Conservation (phyloP, 306 rosid genomes). For the Sophora flavescens region DNA sequence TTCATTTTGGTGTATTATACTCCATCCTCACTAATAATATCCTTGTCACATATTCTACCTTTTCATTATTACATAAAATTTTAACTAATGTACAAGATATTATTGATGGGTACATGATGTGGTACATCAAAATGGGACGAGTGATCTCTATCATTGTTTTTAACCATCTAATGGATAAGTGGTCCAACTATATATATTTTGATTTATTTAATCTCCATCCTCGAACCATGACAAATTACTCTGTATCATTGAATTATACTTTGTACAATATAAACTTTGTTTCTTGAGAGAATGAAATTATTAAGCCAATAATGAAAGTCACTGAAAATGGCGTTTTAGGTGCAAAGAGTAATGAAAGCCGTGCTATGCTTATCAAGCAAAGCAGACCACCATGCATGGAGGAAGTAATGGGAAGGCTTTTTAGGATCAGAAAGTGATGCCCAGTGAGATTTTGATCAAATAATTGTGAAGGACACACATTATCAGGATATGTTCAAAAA, state of each 20-base stretch:
- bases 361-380: constrained; percentile 9
- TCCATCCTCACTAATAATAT: no score
- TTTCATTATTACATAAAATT: no score
- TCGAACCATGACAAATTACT: no score
- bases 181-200: no score
- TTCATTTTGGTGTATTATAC: no score
- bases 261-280: neutral
- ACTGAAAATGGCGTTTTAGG: constrained; percentile 2
- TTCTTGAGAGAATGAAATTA: neutral
- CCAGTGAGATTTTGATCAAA: constrained; percentile 27
- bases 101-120: no score
- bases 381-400: constrained; percentile 42
- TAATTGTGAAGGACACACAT: constrained; percentile 42
- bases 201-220: no score
- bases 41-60: no score
- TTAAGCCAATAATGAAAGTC: constrained; percentile 1
- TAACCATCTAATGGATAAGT: no score
- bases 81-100: no score
- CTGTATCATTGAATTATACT: neutral
- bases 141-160: no score
- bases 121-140: no score
- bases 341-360: constrained; percentile 22
- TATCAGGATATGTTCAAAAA: constrained; percentile 49
- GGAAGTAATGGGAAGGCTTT: constrained; percentile 47
- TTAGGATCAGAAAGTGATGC: constrained; percentile 46